Base-by-base conservation (phyloP, 2,329 filamentous ascomycete genomes). In the Cryphonectria radicalis region DNA sequence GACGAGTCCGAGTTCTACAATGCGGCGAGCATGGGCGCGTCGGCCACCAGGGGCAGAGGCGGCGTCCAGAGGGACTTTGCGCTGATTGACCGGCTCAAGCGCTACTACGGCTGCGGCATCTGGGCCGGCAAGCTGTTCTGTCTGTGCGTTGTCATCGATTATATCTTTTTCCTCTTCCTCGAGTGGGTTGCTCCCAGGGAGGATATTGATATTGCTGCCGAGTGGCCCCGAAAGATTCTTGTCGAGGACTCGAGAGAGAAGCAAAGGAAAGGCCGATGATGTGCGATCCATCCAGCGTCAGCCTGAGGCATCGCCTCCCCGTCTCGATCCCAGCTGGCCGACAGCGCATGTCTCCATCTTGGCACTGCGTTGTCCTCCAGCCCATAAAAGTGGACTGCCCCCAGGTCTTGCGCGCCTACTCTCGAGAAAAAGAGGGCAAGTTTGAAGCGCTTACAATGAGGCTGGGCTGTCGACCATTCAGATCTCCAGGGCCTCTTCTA, bases 61-160 rank as follows among this genome's bases (percentile, higher is more conserved):
- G 89, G 90, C 10, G 90, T 94, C 11, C 92, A 93, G 76, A 64
- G 69, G 17, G 95, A 93, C 76, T 97, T 97, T 78, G 93, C 95
- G 7, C 87, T 99, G 62, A 98, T 99, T 74, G 96, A 99, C 79
- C 89, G 96, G 28, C 83, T 99, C 28, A 99, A 99, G 82, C 86
- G 96, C 72, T 99, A 99, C 81, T 99, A 98, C 78, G 96, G 96
- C 11, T 99, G 97, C 78, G 96, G 96, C 46, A 95, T 98, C 66
- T 99, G 96, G 96, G 96, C 96, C 0, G 96, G 96, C 50, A 99
- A 99, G 82, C 85, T 99, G 11, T 99, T 99, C 78, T 98, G 96
- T 77, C 85, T 99, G 1, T 98, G 95, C 74, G 95, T 95, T 14
- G 90, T 98, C 70, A 91, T 99, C 67, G 96, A 99, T 81, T 99